Evolutionary conservation across 805 yeast genomes (phyloP).

Genomic region (Suhomyces sp.): DNA sequence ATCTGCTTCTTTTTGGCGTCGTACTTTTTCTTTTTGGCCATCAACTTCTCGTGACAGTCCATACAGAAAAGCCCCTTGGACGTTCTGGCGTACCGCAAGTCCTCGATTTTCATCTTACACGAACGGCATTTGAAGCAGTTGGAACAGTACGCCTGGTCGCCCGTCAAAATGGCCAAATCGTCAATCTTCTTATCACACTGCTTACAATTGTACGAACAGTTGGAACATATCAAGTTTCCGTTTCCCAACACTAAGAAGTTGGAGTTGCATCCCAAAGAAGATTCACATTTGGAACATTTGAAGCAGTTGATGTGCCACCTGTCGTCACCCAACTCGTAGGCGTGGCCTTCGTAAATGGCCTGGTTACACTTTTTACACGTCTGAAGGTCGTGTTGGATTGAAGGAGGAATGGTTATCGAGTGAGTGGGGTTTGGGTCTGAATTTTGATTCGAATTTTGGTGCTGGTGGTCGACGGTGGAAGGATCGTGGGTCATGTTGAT

Average conservation of each 20-base stretch:
- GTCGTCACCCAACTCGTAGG: constrained; percentile 90
- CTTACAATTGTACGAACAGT: constrained; percentile 88
- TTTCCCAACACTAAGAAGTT: constrained; percentile 90
- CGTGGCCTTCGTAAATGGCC: constrained; percentile 82
- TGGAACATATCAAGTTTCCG: constrained; percentile 85
- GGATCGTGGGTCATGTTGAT: constrained; percentile 4
- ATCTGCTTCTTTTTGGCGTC: constrained; percentile 44
- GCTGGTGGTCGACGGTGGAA: background rate
- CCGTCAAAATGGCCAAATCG: constrained; percentile 90
- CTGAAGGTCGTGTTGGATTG: constrained; percentile 17
- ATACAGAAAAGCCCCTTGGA: constrained; percentile 91
- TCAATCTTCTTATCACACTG: constrained; percentile 84
- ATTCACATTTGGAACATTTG: constrained; percentile 79
- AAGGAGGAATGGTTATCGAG: constrained; percentile 1
- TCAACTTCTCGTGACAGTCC: constrained; percentile 80
- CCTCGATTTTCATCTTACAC: constrained; percentile 82
- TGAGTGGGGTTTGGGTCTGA: background rate
- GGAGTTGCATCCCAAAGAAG: constrained; percentile 78
- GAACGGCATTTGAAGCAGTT: constrained; percentile 86
- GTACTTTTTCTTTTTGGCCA: constrained; percentile 70
- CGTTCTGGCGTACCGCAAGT: constrained; percentile 87
- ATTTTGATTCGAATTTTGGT: background rate
- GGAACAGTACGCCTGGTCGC: constrained; percentile 92
- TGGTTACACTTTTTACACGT: constrained; percentile 39
- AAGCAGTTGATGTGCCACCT: constrained; percentile 97